Base-by-base conservation (phyloP, 2,329 filamentous ascomycete genomes). In the Fusarium transvaalense region DNA sequence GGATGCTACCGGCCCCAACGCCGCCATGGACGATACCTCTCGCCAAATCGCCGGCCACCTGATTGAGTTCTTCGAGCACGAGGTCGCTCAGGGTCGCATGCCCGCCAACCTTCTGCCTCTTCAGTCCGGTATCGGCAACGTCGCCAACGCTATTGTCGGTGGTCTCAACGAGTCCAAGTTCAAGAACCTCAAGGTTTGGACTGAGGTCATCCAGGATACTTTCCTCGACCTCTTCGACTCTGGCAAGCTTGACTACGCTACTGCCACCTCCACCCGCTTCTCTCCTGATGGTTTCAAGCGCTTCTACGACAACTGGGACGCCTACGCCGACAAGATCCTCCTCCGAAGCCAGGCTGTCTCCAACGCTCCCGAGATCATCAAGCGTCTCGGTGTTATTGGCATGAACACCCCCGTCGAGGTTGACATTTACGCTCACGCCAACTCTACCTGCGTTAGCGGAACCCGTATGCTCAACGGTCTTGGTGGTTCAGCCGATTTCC, bases 331-430 rank as follows among this genome's bases (percentile, higher is more conserved):
- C 77, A 95, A 94, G 83, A 88, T 97, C 4, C 90, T 97, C 58
- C 89, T 97, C 47, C 92, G 94, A 66, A 90, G 90, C n/a, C 93
- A 97, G 82, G 88, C 92, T 77, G 92, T 97, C 12, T 94, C 91
- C 75, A 97, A 97, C 85, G 91, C 90, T 4, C 93, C 93, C 62
- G 93, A 97, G 81, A 94, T 97, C 81, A 97, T 97, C 82, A 89
- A 92, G 56, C 88, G 93, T 27, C 84, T 97, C 2, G 93, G 93
- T 64, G 90, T 94, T 71, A 97, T 97, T 73, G 93, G 92, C 78
- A 97, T 97, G 93, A 97, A 97, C 86, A 97, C 93, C 0, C 93
- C 93, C 23, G 92, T 97, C 46, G 94, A 97, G 81, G 93, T 97
- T 17, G 94, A 97, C 81, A 97, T 97, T 75, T 97, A 97, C 82